phyloP scores from a whole-genome alignment of 148 eudicot species.

The Silene conica region DNA sequence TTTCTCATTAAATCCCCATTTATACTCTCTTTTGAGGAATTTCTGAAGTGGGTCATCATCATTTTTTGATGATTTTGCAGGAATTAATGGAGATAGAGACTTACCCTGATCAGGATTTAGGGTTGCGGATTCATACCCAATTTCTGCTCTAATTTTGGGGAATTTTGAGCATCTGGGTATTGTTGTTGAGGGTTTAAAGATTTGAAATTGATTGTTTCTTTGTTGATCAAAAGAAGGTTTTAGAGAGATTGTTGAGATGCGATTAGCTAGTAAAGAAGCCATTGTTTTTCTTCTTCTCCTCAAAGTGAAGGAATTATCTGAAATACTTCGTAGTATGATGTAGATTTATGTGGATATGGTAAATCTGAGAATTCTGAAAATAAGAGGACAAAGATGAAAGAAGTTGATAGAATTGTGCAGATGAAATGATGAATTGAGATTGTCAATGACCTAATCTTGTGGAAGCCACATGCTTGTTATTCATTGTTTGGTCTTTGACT shows the following conservation, averaged over 20 bases:
- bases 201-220: constrained; percentile 26
- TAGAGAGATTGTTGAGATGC: constrained; percentile 44
- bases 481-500: background rate
- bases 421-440: background rate
- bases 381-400: background rate
- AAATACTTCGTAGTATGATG: background rate
- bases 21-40: constrained; percentile 70
- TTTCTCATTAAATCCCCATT: constrained; percentile 70
- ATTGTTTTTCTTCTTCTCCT: constrained; percentile 23
- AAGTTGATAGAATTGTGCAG: background rate
- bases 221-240: constrained; percentile 29
- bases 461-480: background rate
- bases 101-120: constrained; percentile 31
- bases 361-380: constrained; percentile 7
- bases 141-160: constrained; percentile 53
- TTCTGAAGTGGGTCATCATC: constrained; percentile 68
- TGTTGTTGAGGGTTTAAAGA: constrained; percentile 22
- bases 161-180: constrained; percentile 27
- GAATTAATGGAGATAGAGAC: constrained; percentile 15
- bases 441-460: background rate
- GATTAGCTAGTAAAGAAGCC: constrained; percentile 68
- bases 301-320: background rate
- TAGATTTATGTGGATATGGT: background rate
- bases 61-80: constrained; percentile 9
- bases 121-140: constrained; percentile 45